Evolutionary conservation across 768 basidiomycete species (phyloP).

Genomic region (Pleurotus ostreatus): DNA sequence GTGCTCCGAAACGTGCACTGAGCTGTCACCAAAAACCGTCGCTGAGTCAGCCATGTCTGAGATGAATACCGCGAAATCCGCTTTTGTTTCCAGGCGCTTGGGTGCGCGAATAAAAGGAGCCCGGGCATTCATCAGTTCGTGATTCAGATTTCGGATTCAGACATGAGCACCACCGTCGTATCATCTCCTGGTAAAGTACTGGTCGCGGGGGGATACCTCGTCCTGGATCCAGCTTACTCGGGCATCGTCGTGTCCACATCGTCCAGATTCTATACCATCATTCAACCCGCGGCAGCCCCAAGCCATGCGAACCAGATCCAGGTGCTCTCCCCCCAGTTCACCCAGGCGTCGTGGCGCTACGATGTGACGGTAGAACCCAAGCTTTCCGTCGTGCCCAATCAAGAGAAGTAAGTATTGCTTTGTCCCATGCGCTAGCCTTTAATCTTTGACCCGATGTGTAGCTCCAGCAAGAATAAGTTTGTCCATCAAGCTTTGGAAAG

Average conservation of each 20-base stretch:
- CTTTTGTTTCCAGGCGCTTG: constrained; percentile 7
- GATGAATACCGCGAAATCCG: neutral
- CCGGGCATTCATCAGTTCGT: constrained; percentile 8
- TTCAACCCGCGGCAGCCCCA: constrained; percentile 34
- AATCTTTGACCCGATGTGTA: constrained; percentile 16
- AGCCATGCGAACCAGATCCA: constrained; percentile 41
- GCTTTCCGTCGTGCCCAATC: constrained; percentile 27
- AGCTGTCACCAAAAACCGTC: neutral
- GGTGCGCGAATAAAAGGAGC: constrained; percentile 6
- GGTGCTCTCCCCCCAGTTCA: constrained; percentile 90
- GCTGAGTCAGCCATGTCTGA: neutral
- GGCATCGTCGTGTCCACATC: constrained; percentile 91
- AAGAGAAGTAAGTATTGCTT: constrained; percentile 34
- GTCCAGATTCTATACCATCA: constrained; percentile 87
- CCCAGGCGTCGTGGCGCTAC: constrained; percentile 77
- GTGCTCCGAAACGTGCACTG: neutral
- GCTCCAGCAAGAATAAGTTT: constrained; percentile 79
- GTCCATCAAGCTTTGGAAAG: constrained; percentile 85
- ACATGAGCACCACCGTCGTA: constrained; percentile 60
- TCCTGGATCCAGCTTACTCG: constrained; percentile 82
- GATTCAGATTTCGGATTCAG: constrained; percentile 10
- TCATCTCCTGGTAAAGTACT: constrained; percentile 96
- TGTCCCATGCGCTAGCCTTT: constrained; percentile 9
- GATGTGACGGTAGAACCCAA: constrained; percentile 36
- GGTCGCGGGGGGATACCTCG: constrained; percentile 93